Evolutionary conservation across 176 grass and related monocot genomes (phyloP).

Genomic region (Oryza punctata): DNA sequence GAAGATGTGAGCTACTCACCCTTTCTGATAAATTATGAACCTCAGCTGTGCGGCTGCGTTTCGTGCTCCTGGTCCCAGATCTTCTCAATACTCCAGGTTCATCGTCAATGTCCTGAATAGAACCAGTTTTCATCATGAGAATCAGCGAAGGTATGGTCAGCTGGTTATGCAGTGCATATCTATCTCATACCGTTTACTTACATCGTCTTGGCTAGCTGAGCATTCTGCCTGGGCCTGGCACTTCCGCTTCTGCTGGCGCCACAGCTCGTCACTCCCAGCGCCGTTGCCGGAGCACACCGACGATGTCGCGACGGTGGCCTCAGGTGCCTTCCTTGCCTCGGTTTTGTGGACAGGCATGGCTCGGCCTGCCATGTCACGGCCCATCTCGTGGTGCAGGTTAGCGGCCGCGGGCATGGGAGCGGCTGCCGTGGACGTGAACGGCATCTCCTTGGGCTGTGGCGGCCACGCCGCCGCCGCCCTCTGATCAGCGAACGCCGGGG

Average conservation of each 20-base stretch:
- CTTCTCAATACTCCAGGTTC: conserved; percentile 44
- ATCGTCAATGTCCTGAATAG: conserved; percentile 58
- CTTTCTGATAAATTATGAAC: conserved; percentile 97
- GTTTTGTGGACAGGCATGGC: conserved; percentile 16
- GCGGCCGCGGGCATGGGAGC: not conserved
- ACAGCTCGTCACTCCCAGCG: conserved; percentile 39
- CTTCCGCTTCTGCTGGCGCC: conserved; percentile 56
- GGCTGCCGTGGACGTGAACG: conserved; percentile 27
- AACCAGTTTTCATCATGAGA: conserved; percentile 4
- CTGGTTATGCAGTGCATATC: not conserved
- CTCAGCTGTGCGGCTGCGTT: conserved; percentile 73
- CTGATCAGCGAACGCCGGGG: conserved; percentile 21
- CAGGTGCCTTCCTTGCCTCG: conserved; percentile 32
- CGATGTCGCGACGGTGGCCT: conserved; percentile 23
- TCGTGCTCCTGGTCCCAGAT: conserved; percentile 45
- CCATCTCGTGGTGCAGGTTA: conserved; percentile 36
- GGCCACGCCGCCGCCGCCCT: conserved; percentile 14
- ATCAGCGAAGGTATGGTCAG: not conserved
- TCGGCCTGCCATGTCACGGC: conserved; percentile 1
- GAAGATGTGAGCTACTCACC: conserved; percentile 47
- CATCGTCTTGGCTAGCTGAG: conserved; percentile 55
- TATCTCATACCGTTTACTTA: conserved; percentile 38
- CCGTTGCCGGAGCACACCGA: conserved; percentile 57
- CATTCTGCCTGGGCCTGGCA: conserved; percentile 46
- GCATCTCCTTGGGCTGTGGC: conserved; percentile 33